Conservation (phyloP, 176 grass and related monocot species). For the Cenchrus americanus region DNA sequence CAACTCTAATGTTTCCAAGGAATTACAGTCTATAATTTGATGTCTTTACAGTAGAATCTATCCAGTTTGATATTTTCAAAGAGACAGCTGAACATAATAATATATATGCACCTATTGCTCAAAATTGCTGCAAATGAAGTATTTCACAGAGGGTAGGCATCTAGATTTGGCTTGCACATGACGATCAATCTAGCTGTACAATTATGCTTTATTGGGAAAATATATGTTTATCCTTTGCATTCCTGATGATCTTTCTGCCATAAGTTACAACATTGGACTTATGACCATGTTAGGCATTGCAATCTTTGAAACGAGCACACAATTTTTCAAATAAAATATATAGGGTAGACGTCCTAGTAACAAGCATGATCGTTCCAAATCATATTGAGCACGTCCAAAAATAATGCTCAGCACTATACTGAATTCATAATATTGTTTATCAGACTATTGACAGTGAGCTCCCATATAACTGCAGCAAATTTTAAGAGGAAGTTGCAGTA, state of each 20-base stretch:
- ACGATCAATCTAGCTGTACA: neutral
- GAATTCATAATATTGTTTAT: conserved; percentile 28
- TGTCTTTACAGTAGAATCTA: conserved; percentile 1
- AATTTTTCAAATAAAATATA: neutral
- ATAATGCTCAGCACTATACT: neutral
- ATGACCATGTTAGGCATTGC: neutral
- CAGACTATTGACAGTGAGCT: conserved; percentile 7
- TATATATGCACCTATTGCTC: neutral
- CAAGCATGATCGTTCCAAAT: neutral
- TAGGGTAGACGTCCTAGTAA: neutral
- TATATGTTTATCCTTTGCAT: neutral
- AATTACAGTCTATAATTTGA: neutral
- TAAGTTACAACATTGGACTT: neutral
- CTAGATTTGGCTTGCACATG: neutral
- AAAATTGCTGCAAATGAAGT: neutral
- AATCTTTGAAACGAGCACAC: neutral
- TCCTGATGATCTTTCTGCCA: neutral
- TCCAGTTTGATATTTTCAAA: neutral
- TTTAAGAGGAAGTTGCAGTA: conserved; percentile 6
- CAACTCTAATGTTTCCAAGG: neutral
- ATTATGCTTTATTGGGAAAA: neutral
- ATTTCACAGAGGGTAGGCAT: neutral
- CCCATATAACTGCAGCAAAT: neutral
- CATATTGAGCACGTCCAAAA: neutral
- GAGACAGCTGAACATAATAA: neutral